Base-by-base conservation (phyloP, 768 basidiomycete species). In the Rhizopogon roseolus region DNA sequence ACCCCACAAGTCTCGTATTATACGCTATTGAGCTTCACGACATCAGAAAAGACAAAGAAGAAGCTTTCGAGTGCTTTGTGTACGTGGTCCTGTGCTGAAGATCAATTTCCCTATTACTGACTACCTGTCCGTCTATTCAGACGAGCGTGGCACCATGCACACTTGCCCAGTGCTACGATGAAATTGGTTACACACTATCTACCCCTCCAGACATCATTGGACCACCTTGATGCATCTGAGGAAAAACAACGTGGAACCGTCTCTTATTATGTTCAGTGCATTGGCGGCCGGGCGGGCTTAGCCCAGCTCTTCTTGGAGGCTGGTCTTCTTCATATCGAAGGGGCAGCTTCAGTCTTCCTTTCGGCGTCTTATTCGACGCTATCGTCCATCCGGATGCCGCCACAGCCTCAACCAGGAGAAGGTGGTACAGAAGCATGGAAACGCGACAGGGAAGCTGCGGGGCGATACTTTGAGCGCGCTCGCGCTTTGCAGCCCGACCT, bases 61-160 rank as follows among this genome's bases (percentile, higher is more conserved):
- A 84, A 55, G 90, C 90, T 4, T 92, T 92, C 58, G 89, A 91
- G 70, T 89, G 79, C 60, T 88, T 90, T 60, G 66, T 89, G 89
- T 86, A 63, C 65, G 88, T 77, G 37, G 10, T 19, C 36, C 42
- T 50, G 34, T 42, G 13, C 8, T 48, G 46, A 48, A 16, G 16
- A 16, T 41, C 5, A 3, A 42, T 14, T 32, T 14, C 2, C 27
- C n/a, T 50, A 57, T 56, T 46, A 39, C 43, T 45, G 32, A 13
- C 37, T 42, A 11, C 29, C 54, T 34, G 54, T 45, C 6, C 55
- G 44, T 13, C 43, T 40, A 40, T 54, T 16, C 60, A 92, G 90
- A 57, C 89, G 88, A 46, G 88, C 89, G 34, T 92, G 90, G 90
- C 85, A 85, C 50, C 86, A 86, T 65, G 81, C 85, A 3, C 86